phyloP scores from a whole-genome alignment of 2,329 filamentous ascomycete species.

The Pseudogymnoascus sp. region DNA sequence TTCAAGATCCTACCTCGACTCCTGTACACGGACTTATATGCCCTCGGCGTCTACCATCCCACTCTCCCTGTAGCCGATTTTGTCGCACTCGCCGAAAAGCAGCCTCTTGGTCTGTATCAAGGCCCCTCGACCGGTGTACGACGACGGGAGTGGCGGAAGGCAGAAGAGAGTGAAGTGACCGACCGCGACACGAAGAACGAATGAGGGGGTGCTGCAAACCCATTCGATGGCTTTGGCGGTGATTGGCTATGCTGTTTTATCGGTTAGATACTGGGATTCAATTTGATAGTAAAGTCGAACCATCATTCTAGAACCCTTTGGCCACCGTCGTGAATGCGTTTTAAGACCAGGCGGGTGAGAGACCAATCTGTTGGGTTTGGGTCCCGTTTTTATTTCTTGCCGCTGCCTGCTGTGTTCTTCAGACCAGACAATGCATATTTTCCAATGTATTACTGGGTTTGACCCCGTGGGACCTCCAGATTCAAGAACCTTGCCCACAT shows the following conservation, averaged over 20 bases:
- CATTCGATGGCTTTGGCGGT: neutral
- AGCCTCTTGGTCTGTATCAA: constrained; percentile 22
- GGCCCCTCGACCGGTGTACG: constrained; percentile 19
- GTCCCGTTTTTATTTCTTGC: no score
- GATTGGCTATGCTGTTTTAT: neutral
- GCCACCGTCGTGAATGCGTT: neutral
- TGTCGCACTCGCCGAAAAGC: constrained; percentile 14
- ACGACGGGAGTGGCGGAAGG: constrained; percentile 19
- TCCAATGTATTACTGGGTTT: neutral
- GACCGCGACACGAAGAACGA: neutral
- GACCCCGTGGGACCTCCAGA: neutral
- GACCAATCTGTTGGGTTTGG: neutral
- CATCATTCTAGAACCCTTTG: neutral
- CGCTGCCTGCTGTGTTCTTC: neutral
- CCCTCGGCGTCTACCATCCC: constrained; percentile 3
- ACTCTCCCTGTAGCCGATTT: constrained; percentile 11
- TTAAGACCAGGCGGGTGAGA: no score
- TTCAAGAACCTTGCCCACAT: neutral
- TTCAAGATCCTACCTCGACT: constrained; percentile 18
- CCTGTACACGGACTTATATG: constrained; percentile 19
- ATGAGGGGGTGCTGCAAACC: neutral
- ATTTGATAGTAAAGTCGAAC: neutral
- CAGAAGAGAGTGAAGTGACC: constrained; percentile 1
- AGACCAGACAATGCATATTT: neutral
- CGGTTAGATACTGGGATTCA: neutral